These are phyloP conservation scores for Periconia digitata DNA, from an alignment of 2,329 filamentous ascomycete species.

Conservation along the genomic window DNA sequence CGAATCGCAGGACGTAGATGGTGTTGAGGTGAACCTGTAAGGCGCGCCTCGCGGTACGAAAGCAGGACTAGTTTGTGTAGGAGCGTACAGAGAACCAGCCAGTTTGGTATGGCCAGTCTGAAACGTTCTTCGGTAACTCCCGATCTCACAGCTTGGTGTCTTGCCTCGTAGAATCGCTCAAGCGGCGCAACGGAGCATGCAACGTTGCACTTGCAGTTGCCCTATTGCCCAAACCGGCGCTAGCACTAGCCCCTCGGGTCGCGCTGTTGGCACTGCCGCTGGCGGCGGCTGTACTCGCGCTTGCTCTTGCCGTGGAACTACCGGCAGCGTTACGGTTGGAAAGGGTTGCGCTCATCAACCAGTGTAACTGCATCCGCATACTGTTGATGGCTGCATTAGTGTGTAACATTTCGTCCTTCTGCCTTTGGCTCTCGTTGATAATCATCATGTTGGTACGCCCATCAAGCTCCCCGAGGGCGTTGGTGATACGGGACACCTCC, in stretches of 20 bases:
- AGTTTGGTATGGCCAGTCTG: no score
- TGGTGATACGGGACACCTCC: constrained; percentile 58
- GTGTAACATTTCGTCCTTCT: constrained; percentile 64
- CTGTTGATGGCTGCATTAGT: constrained; percentile 61
- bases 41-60: no score
- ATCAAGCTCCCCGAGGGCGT: constrained; percentile 60
- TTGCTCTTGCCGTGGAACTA: constrained; percentile 25
- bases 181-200: constrained; percentile 29
- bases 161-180: constrained; percentile 41
- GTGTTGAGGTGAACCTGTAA: no score
- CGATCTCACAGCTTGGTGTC: constrained; percentile 33
- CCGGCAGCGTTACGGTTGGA: constrained; percentile 42
- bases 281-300: constrained; percentile 23
- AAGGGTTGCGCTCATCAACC: constrained; percentile 61
- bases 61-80: no score
- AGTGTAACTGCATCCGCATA: constrained; percentile 63
- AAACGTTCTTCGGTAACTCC: no score
- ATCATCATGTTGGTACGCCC: constrained; percentile 63
- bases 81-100: background rate
- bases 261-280: constrained; percentile 24
- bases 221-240: constrained; percentile 8
- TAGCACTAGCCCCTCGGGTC: constrained; percentile 22
- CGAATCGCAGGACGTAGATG: no score
- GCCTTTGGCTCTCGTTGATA: constrained; percentile 63
- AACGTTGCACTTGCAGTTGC: constrained; percentile 27